These are phyloP conservation scores for Rhexocercosporidium sp. DNA, from an alignment of 2,329 filamentous ascomycete species.

Conservation along the genomic window DNA sequence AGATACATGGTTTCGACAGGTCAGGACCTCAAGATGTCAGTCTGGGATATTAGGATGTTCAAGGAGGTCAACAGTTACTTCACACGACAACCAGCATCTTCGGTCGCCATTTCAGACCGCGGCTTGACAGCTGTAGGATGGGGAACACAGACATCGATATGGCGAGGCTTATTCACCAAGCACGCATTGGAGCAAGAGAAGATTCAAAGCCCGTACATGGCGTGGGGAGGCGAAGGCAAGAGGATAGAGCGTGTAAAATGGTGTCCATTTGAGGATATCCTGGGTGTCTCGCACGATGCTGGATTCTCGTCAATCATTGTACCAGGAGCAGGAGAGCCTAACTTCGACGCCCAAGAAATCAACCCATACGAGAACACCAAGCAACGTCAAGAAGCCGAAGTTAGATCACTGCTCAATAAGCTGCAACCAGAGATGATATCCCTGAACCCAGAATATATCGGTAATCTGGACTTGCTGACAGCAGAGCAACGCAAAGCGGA, in stretches of 20 bases:
- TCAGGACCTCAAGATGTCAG: constrained; percentile 88
- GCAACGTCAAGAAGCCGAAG: constrained; percentile 91
- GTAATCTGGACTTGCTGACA: constrained; percentile 81
- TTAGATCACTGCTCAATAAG: constrained; percentile 90
- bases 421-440: constrained; percentile 97
- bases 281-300: constrained; percentile 82
- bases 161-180: constrained; percentile 87
- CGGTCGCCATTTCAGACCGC: constrained; percentile 86
- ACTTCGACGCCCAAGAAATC: constrained; percentile 90
- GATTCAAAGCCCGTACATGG: constrained; percentile 88
- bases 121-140: constrained; percentile 88
- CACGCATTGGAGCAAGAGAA: constrained; percentile 73
- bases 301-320: constrained; percentile 92
- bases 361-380: constrained; percentile 96
- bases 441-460: constrained; percentile 89
- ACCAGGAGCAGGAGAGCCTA: constrained; percentile 94
- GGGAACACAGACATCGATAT: constrained; percentile 88
- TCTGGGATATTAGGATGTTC: constrained; percentile 96
- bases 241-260: constrained; percentile 81
- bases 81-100: constrained; percentile 80
- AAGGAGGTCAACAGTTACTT: constrained; percentile 91
- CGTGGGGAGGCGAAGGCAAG: constrained; percentile 86
- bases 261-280: constrained; percentile 94
- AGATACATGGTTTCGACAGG: constrained; percentile 95
- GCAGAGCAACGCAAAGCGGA: constrained; percentile 79